Evolutionary conservation across 768 basidiomycete genomes (phyloP), one percentile per base, ranked within the genome.

Genomic region (Lyophyllum semitale): DNA sequence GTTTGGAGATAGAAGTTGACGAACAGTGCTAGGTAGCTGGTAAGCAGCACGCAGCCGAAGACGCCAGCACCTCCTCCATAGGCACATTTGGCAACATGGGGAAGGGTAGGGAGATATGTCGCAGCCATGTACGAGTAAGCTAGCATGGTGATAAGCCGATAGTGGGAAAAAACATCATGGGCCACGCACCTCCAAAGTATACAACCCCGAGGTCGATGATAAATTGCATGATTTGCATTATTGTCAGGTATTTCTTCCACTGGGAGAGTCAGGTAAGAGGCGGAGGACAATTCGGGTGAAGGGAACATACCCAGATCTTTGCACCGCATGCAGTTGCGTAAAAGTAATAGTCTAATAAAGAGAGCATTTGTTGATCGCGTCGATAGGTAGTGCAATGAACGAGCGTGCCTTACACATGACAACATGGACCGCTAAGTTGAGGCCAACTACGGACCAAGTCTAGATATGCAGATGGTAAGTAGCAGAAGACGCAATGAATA

Each of bases 161-260:
- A 47, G n/a, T 53, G 13, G n/a, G 11, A 8, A 57, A 1, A 38
- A 25, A 54, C 33, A n/a, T 20, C 18, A 48, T 40, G 7, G 51
- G 11, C 2, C 6, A 88, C 95, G 64, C 67, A 93, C 95, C 94
- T 67, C 93, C 97, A 63, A 95, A 97, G 80, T 97, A 98, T 59
- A 95, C 91, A 53, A 90, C 74, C 70, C 81, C 82, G 20, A 99
- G 75, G 73, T 99, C 96, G 66, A 98, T 87, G 59, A 98, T 72
- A 69, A 98, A 99, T 74, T 99, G 97, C 22, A 81, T 81, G 64
- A 99, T 99, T 77, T 99, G 97, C 88, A 99, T 89, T 23, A 82
- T 85, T 35, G 97, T 99, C 58, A 98, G 73, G 74, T 99, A 95
- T 73, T 95, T 95, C 80, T 99, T 99, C 97, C 97, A 99, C 96